Percentiles rank a stretch among this genome's conserved stretches.
These are phyloP conservation scores for Eragrostis curvula DNA, from an alignment of 176 grass and related monocot species.

Conservation along the genomic window DNA sequence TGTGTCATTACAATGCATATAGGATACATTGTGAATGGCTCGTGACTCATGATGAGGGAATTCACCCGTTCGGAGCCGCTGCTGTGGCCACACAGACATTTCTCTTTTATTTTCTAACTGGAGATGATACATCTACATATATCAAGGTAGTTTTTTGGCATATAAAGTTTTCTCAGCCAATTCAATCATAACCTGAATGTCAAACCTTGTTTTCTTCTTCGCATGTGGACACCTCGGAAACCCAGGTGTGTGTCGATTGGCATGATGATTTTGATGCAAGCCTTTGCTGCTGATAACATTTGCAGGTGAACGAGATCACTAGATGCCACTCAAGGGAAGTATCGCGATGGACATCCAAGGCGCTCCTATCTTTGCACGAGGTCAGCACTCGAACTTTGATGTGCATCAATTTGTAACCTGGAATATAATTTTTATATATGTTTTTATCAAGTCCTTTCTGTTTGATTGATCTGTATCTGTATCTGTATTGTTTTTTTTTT, in stretches of 20 bases:
- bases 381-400: neutral
- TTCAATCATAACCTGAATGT: neutral
- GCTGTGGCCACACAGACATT: neutral
- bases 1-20: neutral
- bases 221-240: neutral
- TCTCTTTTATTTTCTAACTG: neutral
- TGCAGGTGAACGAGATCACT: constrained; percentile 67
- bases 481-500: too few relatives aligned
- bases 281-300: constrained; percentile 32
- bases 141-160: neutral
- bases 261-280: neutral
- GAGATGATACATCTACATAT: neutral
- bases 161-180: neutral
- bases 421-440: neutral
- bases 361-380: constrained; percentile 49
- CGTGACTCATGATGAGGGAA: neutral
- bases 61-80: neutral
- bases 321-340: constrained; percentile 24
- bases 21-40: neutral
- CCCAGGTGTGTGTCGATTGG: neutral
- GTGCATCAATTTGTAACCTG: neutral
- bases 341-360: constrained; percentile 48
- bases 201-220: neutral
- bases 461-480: too few relatives aligned
- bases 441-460: neutral